Conservation (phyloP, 257 asterid species). For the Mitragyna speciosa region DNA sequence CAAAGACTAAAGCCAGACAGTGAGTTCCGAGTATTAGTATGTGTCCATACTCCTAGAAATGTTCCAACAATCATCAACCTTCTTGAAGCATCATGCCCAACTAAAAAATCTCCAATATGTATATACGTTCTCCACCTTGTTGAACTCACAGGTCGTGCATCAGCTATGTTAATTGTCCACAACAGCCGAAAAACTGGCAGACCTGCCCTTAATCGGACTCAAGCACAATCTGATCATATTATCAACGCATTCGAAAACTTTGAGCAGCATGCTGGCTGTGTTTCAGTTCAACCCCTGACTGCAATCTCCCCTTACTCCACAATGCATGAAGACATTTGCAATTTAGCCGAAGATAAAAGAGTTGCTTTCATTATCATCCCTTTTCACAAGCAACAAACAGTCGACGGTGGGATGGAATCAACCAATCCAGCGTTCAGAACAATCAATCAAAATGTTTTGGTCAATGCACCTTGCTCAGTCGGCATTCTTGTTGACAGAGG, state of each 20-base stretch:
- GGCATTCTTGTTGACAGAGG: slow-evolving; percentile 95
- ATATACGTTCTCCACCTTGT: slow-evolving; percentile 78
- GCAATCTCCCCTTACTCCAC: slow-evolving; percentile 93
- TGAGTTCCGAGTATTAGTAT: slow-evolving; percentile 61
- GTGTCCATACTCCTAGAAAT: slow-evolving; percentile 76
- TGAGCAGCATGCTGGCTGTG: slow-evolving; percentile 58
- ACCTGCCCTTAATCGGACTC: slow-evolving; percentile 71
- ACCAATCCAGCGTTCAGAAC: slow-evolving; percentile 65
- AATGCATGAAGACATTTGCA: slow-evolving; percentile 88
- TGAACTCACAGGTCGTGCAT: slow-evolving; percentile 92
- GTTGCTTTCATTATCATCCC: slow-evolving; percentile 71
- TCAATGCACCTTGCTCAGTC: slow-evolving; percentile 77
- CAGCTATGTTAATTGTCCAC: slow-evolving; percentile 94
- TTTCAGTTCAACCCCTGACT: slow-evolving; percentile 70
- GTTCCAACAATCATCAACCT: slow-evolving; percentile 89
- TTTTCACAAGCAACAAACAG: slow-evolving; percentile 91
- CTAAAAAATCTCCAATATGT: slow-evolving; percentile 70
- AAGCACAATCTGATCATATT: slow-evolving; percentile 89
- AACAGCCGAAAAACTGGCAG: slow-evolving; percentile 53
- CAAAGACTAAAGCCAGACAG: slow-evolving; percentile 59
- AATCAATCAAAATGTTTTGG: slow-evolving; percentile 75
- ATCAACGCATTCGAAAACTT: slow-evolving; percentile 85
- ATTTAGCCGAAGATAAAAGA: slow-evolving; percentile 77
- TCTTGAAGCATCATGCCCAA: slow-evolving; percentile 78
- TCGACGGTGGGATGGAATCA: slow-evolving; percentile 91